A percentile compares a stretch with the other conserved stretches of the same genome.
These are phyloP conservation scores for Eucalyptus victrix DNA, from an alignment of 345 rosid species.

Conservation along the genomic window DNA sequence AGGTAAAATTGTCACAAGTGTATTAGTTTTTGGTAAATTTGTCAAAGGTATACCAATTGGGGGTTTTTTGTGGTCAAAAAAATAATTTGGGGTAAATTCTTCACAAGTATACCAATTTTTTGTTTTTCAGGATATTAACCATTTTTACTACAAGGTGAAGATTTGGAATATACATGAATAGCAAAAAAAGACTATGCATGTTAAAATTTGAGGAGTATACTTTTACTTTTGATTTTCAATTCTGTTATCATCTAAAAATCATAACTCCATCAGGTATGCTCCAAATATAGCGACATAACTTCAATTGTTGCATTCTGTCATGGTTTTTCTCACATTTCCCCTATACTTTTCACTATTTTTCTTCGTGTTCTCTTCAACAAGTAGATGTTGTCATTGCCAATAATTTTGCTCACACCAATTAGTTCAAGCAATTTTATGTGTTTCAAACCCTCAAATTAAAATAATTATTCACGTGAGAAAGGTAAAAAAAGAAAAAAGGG, in stretches of 20 bases:
- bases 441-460: background rate
- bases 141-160: background rate
- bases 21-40: no score
- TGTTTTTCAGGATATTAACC: no score
- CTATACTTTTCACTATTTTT: background rate
- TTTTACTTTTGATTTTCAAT: background rate
- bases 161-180: no score
- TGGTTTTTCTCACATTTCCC: background rate
- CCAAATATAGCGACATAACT: background rate
- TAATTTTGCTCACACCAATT: background rate
- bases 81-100: no score
- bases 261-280: accelerated
- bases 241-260: no score
- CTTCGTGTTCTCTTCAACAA: background rate
- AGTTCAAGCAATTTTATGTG: no score
- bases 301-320: background rate
- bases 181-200: background rate
- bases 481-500: background rate
- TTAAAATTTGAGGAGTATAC: background rate
- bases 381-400: accelerated
- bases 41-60: no score
- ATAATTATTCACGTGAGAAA: background rate
- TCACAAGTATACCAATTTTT: no score
- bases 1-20: no score
- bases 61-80: no score